Conservation (phyloP, 2,329 filamentous ascomycete genomes). For the Rasamsonia emersonii region DNA sequence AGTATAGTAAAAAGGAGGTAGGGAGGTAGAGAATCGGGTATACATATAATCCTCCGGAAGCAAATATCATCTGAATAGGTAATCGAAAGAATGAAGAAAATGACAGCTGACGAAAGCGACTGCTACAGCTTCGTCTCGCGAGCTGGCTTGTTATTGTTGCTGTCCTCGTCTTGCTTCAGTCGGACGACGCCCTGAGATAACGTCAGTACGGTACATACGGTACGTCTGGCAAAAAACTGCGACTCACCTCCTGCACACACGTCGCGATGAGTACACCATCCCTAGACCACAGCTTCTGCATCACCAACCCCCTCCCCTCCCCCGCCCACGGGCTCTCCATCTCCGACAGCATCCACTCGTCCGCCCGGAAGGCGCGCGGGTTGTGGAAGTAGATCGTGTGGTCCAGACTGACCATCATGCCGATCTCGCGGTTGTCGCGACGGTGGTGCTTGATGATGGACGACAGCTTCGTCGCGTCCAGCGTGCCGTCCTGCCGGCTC, state of each 20-base stretch:
- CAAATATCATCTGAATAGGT: no score
- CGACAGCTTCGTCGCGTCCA: slow-evolving; percentile 19
- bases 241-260: slow-evolving; percentile 42
- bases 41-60: no score
- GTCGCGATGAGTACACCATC: slow-evolving; percentile 42
- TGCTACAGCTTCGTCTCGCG: slow-evolving; percentile 10
- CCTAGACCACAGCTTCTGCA: slow-evolving; percentile 42
- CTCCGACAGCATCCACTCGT: slow-evolving; percentile 44
- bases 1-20: no score
- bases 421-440: slow-evolving; percentile 30
- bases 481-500: slow-evolving; percentile 24
- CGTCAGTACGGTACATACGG: slow-evolving; percentile 1
- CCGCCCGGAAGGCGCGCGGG: slow-evolving; percentile 38
- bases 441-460: slow-evolving; percentile 10
- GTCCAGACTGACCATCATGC: slow-evolving; percentile 45
- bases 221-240: background rate
- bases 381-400: slow-evolving; percentile 46
- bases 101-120: no score
- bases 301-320: slow-evolving; percentile 40
- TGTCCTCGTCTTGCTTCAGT: slow-evolving; percentile 33
- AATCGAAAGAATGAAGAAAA: no score
- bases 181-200: slow-evolving; percentile 35
- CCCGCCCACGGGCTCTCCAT: slow-evolving; percentile 45
- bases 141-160: background rate
- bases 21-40: no score